Percentiles rank a stretch among this genome's conserved stretches.
Conservation (phyloP, 495 filamentous ascomycete genomes). For the Penicillium robsamsonii region DNA sequence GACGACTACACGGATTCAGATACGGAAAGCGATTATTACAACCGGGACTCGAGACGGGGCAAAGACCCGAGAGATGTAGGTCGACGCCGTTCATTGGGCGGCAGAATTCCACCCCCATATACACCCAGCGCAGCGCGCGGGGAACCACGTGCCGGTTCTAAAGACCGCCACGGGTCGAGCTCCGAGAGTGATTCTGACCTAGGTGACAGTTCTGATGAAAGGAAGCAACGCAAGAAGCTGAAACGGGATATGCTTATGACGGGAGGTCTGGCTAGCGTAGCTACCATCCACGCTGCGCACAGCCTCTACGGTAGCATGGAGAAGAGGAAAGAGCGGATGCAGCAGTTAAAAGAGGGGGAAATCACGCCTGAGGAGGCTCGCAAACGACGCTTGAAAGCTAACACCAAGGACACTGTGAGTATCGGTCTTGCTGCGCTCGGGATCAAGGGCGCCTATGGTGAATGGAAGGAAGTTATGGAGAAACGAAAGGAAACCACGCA, state of each 20-base stretch:
- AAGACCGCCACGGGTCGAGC: slow-evolving; percentile 3
- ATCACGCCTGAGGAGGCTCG: slow-evolving; percentile 72
- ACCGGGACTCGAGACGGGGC: slow-evolving; percentile 45
- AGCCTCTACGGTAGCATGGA: slow-evolving; percentile 74
- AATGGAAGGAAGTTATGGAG: slow-evolving; percentile 68
- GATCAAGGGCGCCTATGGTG: slow-evolving; percentile 76
- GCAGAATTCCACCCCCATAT: slow-evolving; percentile 17
- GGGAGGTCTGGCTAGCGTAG: slow-evolving; percentile 78
- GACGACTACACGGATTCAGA: slow-evolving; percentile 44
- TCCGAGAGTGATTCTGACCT: slow-evolving; percentile 58
- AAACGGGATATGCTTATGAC: slow-evolving; percentile 81
- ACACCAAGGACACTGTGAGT: slow-evolving; percentile 71
- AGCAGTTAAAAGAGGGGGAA: slow-evolving; percentile 69
- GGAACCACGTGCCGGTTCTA: slow-evolving; percentile 4
- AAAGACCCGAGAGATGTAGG: slow-evolving; percentile 54
- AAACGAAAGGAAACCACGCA: slow-evolving; percentile 53
- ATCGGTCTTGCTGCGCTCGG: slow-evolving; percentile 82
- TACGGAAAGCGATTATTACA: slow-evolving; percentile 54
- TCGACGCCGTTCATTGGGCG: slow-evolving; percentile 32
- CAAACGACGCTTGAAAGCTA: slow-evolving; percentile 70
- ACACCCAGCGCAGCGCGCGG: slow-evolving; percentile 21
- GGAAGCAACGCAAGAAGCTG: slow-evolving; percentile 71
- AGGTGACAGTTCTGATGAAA: slow-evolving; percentile 75
- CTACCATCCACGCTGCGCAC: slow-evolving; percentile 86
- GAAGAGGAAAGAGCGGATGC: slow-evolving; percentile 65